These are phyloP conservation scores for Pyrus hybrid DNA, from an alignment of 331 rosid genomes.

Conservation along the genomic window DNA sequence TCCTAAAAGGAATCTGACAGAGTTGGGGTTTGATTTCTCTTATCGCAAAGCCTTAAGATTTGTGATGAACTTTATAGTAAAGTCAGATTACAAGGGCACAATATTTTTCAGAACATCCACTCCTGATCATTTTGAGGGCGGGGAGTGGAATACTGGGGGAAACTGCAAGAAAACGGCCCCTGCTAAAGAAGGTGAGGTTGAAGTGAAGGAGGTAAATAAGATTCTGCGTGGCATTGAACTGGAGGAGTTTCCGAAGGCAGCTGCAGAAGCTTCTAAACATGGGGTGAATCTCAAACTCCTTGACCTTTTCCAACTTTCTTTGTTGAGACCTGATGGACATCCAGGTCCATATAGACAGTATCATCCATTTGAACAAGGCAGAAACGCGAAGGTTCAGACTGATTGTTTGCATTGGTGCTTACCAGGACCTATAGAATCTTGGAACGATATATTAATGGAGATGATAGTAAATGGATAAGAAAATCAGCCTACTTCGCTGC, in stretches of 20 bases:
- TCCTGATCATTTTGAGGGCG: slow-evolving; percentile 71
- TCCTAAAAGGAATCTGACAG: slow-evolving; percentile 47
- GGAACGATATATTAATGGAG: slow-evolving; percentile 81
- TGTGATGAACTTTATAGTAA: slow-evolving; percentile 45
- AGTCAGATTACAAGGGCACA: slow-evolving; percentile 62
- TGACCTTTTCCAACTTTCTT: slow-evolving; percentile 50
- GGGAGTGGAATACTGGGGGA: slow-evolving; percentile 69
- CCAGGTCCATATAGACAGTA: slow-evolving; percentile 74
- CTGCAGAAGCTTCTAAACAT: slow-evolving; percentile 29
- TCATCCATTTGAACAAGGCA: slow-evolving; percentile 47
- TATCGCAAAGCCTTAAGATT: slow-evolving; percentile 56
- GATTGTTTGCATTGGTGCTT: slow-evolving; percentile 94
- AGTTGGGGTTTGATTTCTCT: slow-evolving; percentile 62
- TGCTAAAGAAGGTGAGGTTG: slow-evolving; percentile 62
- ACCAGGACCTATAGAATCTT: slow-evolving; percentile 82
- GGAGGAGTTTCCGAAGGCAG: slow-evolving; percentile 50
- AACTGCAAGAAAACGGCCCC: slow-evolving; percentile 55
- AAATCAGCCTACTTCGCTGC: not conserved
- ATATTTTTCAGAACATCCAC: slow-evolving; percentile 71
- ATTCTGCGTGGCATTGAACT: slow-evolving; percentile 50
- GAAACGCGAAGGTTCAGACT: slow-evolving; percentile 43
- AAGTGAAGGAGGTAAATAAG: slow-evolving; percentile 37
- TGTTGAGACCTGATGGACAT: slow-evolving; percentile 86
- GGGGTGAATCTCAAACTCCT: slow-evolving; percentile 63
- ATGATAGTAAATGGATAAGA: slow-evolving; percentile 43